phyloP scores from a whole-genome alignment of 2,329 filamentous ascomycete species.

The Claviceps quebecensis region DNA sequence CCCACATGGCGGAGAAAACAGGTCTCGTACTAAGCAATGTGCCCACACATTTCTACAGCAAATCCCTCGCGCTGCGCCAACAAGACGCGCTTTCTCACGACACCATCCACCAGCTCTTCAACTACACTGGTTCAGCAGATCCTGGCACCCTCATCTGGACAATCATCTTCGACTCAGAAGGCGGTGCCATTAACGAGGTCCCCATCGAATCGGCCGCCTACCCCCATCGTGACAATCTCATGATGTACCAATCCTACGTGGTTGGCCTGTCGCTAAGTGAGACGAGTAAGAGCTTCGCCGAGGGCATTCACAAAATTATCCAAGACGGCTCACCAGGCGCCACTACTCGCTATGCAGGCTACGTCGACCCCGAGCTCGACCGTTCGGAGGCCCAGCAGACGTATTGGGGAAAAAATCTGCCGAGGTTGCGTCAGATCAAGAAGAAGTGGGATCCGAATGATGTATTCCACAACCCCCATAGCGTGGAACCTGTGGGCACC shows the following conservation, averaged over 20 bases:
- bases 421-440: slow-evolving; percentile 34
- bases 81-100: slow-evolving; percentile 32
- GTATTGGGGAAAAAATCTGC: slow-evolving; percentile 43
- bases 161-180: slow-evolving; percentile 47
- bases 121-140: slow-evolving; percentile 34
- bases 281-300: slow-evolving; percentile 35
- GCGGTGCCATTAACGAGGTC: slow-evolving; percentile 44
- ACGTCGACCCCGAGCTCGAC: slow-evolving; percentile 40
- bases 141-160: slow-evolving; percentile 44
- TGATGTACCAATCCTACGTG: slow-evolving; percentile 50
- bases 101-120: slow-evolving; percentile 34
- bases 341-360: slow-evolving; percentile 46
- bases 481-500: slow-evolving; percentile 35
- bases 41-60: slow-evolving; percentile 39
- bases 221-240: slow-evolving; percentile 47
- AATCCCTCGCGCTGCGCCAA: slow-evolving; percentile 38
- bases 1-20: slow-evolving; percentile 34
- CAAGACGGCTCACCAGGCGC: slow-evolving; percentile 21
- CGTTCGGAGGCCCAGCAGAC: slow-evolving; percentile 27
- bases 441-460: slow-evolving; percentile 35
- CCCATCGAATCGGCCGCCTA: slow-evolving; percentile 44
- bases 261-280: slow-evolving; percentile 33
- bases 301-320: slow-evolving; percentile 34
- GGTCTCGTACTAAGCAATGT: slow-evolving; percentile 32
- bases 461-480: slow-evolving; percentile 46